Evolutionary conservation across 495 filamentous ascomycete species (phyloP), one percentile per base, ranked within the genome.

Genomic region (Hyaloscypha bicolor): DNA sequence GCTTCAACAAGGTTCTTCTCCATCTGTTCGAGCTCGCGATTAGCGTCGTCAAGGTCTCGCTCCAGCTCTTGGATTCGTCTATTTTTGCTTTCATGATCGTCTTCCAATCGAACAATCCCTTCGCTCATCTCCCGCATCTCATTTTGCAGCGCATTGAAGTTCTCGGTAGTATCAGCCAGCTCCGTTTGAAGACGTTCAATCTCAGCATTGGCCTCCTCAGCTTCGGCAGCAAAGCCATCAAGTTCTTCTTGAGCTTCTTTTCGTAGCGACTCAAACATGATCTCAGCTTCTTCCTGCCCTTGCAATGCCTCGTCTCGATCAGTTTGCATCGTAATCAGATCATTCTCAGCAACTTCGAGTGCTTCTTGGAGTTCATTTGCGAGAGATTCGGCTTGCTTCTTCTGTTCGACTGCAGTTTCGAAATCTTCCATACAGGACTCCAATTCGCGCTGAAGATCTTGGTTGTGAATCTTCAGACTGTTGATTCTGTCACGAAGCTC

Each of bases 71-170:
- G 83, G 71, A 91, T 88, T 66, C 85, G 82, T 45, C 75, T 76
- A 9, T 77, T 71, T 74, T 90, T 86, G 67, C 81, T 83, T 63
- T 89, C 88, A 59, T 93, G 89, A 67, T 93, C 92, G 77, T 97
- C 94, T 74, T 97, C 95, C 0, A 98, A 83, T 59, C 90, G 81
- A 42, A 97, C 84, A 16, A 97, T 85, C 6, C 88, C 88, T 69
- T 97, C 94, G 68, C 90, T 93, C 71, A 96, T 89, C 62, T 90
- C 89, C 58, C 93, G 90, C 87, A 99, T 93, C 80, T 99, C 94
- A 51, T 88, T 87, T 68, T 97, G 93, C 35, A 98, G 75, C 6
- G 90, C 89, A 64, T 90, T 88, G 69, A 96, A 91, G 71, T 93
- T 93, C 66, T 98, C 94, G 9, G 87, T 88, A 57, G 88, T 84